Base-by-base conservation (phyloP, 1,139 yeast genomes). In the Casaregolazyma suthepensis region DNA sequence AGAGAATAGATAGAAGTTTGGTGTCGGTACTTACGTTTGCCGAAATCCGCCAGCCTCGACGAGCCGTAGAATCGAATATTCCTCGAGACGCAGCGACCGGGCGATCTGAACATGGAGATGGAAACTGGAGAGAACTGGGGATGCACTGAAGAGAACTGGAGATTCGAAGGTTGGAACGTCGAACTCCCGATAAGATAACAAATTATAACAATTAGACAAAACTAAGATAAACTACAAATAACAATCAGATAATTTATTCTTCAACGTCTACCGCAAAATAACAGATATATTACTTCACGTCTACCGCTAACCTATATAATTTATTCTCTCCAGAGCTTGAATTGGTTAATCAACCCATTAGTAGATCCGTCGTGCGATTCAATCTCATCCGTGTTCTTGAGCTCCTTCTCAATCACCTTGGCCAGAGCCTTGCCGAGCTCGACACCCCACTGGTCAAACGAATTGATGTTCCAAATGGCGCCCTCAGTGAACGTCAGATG, bases 381-480 rank as follows among this genome's bases (percentile, higher is more conserved):
- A 56, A 87, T 84, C 50, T 76, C 74, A 50, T 72, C 70, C 53
- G 75, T 67, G 68, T 79, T 82, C 61, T 85, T 84, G 70, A 93
- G 83, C 76, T 93, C 96, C 66, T 81, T 80, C 64, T 95, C 94
- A 69, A 93, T 93, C 59, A 80, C 95, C 84, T 93, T 93, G 69
- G 99, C 99, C 70, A 93, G 82, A 53, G 87, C 95, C 79, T 93
- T 93, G 72, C 99, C 99, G 67, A 93, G 86, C 78, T 93, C 99
- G 66, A 93, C 99, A 75, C 99, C 99, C 96, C 98, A 93, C 80
- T 93, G 99, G 78, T 93, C 99, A 70, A 89, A 93, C 17, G 98
- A 91, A 82, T 93, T 93, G 78, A 93, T 91, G 81, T 94, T 93
- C 99, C 99, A 93, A 68, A 93, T 75, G 56, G 99, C 99, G 75